Conservation (phyloP, 441 rosid genomes). For the Gossypium davidsonii region DNA sequence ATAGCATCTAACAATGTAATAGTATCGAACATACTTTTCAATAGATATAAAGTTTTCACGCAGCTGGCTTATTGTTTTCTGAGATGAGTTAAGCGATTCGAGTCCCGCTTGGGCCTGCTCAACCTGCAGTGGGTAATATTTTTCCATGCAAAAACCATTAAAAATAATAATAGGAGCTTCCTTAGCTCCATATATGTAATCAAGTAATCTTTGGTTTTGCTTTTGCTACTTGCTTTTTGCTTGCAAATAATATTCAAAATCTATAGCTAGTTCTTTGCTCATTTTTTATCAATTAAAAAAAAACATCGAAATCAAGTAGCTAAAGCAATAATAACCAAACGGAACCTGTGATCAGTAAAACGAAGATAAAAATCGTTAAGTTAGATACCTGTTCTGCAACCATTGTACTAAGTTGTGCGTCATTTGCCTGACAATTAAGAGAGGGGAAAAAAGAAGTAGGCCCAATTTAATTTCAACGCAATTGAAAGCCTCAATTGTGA, state of each 20-base stretch:
- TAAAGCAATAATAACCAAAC: not conserved
- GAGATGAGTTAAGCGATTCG: constrained; percentile 64
- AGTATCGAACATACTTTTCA: constrained; percentile 50
- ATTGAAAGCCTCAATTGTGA: not conserved
- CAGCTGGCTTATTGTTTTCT: constrained; percentile 64
- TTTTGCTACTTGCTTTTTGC: not conserved
- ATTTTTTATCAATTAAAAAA: not conserved
- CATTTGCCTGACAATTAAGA: constrained; percentile 63
- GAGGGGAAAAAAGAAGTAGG: constrained; percentile 2
- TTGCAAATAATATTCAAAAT: not conserved
- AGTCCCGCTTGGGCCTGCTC: constrained; percentile 88
- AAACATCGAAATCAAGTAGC: not conserved
- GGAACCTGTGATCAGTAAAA: not conserved
- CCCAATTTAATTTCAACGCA: not conserved
- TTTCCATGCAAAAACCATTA: not conserved
- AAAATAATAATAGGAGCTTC: constrained; percentile 1
- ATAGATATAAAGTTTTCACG: constrained; percentile 79
- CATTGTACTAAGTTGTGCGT: constrained; percentile 98
- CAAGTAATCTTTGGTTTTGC: not conserved
- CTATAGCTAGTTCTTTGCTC: not conserved
- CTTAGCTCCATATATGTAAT: not conserved
- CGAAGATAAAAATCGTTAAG: not conserved
- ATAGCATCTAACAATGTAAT: constrained; percentile 1
- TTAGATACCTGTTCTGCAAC: constrained; percentile 87
- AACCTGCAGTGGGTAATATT: constrained; percentile 41